phyloP scores from a whole-genome alignment of 208 protist genomes.

The Phytomonas sp. region DNA sequence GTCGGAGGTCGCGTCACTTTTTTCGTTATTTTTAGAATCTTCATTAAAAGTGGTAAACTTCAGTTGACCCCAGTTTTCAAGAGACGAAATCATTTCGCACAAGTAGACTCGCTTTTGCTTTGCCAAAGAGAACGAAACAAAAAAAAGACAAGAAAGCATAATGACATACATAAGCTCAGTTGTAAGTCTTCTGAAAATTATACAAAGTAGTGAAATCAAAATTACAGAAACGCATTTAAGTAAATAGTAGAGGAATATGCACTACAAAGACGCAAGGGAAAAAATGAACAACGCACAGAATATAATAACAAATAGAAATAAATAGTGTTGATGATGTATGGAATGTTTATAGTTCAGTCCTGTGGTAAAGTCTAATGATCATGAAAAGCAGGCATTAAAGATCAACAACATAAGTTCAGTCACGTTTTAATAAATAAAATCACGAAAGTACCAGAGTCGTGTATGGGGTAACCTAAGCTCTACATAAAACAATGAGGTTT shows the following conservation, averaged over 20 bases:
- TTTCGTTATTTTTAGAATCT: slow-evolving; percentile 20
- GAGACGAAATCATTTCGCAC: slow-evolving; percentile 22
- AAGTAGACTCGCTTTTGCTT: slow-evolving; percentile 9
- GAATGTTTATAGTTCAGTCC: neutral
- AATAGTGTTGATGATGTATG: neutral
- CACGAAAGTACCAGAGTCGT: neutral
- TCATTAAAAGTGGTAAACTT: slow-evolving; percentile 22
- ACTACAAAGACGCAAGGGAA: neutral
- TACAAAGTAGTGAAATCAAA: neutral
- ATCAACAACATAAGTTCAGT: neutral
- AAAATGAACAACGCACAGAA: neutral
- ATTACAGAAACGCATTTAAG: neutral
- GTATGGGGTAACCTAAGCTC: neutral
- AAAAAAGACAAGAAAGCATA: neutral
- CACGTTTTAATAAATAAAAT: neutral
- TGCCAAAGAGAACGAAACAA: neutral
- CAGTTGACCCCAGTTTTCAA: slow-evolving; percentile 81
- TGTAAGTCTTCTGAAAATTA: neutral
- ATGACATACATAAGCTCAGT: slow-evolving; percentile 8
- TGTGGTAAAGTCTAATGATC: neutral
- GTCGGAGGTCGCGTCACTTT: slow-evolving; percentile 15
- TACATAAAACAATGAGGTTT: neutral
- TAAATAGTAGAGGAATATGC: neutral
- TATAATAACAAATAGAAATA: neutral
- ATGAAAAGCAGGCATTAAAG: neutral